Evolutionary conservation across 2,329 filamentous ascomycete genomes (phyloP), one percentile per base, ranked within the genome.

Genomic region (Dactylellina haptotyla): DNA sequence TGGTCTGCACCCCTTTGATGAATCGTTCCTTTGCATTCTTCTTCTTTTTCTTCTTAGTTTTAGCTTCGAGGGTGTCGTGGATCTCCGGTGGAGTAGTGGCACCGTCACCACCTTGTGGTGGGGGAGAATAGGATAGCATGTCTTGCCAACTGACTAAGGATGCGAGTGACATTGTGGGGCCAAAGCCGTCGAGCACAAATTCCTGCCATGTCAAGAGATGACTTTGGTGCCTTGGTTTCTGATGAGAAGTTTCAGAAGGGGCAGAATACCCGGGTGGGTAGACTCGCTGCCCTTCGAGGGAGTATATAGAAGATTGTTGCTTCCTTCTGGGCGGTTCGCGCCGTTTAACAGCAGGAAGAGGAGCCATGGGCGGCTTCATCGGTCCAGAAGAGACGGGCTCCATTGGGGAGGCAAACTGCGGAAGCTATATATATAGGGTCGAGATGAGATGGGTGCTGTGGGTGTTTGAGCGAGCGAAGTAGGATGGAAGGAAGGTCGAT

Each of bases 81-180:
- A 64, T 34, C 26, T 72, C 67, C 3, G 59, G 59, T 37, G 67
- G 67, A 26, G 67, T 72, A 6, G 41, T 23, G 2, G 67, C n/a
- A 18, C 59, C 59, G 18, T 65, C 67, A 20, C 20, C 37, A 9
- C 67, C 58, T 2, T 53, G 43, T 18, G 57, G 57, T n/a, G 65
- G 57, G 26, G 59, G 67, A 20, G 67, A 72, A 28, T 59, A 72
- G 28, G 26, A 54, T 12, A 72, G 58, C 59, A 72, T 65, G 37
- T 72, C 67, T 41, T 72, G 41, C 67, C 67, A 72, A 32, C 67
- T 72, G 14, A 72, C 67, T 5, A 72, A 28, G 18, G 67, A 72
- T 10, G 67, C 58, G 37, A 72, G 46, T 10, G 67, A 72, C 54
- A 59, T 59, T 8, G 67, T 72, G 4, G 67, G 59, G 26, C 59